phyloP scores from a whole-genome alignment of 2,329 filamentous ascomycete species.

The Aspergillus alliaceus region DNA sequence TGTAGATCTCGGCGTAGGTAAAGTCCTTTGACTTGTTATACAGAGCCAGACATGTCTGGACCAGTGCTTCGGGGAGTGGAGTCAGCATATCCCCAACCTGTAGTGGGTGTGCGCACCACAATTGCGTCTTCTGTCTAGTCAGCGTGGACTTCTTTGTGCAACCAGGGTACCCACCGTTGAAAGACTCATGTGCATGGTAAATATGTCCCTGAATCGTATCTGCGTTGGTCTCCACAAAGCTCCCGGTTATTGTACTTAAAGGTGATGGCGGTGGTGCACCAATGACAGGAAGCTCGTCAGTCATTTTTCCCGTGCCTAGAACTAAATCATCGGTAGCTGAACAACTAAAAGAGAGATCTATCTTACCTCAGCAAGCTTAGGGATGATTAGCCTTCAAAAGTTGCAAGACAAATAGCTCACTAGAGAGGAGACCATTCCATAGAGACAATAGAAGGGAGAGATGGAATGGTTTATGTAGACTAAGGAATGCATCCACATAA shows the following conservation, averaged over 20 bases:
- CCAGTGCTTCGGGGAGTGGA: background rate
- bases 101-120: no score
- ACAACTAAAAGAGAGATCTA: background rate
- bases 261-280: background rate
- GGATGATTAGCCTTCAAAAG: background rate
- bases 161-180: background rate
- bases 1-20: background rate
- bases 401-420: background rate
- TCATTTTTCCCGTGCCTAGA: background rate
- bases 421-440: no score
- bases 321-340: background rate
- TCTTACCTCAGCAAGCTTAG: background rate
- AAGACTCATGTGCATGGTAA: background rate
- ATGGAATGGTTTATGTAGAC: no score
- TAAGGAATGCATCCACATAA: no score
- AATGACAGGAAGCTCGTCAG: background rate
- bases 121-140: background rate
- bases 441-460: no score
- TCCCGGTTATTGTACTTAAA: background rate
- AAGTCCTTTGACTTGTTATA: background rate
- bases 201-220: background rate
- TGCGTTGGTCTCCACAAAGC: background rate
- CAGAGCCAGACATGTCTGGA: background rate
- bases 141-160: background rate
- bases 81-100: background rate